Evolutionary conservation across 306 rosid genomes (phyloP).

Genomic region (Rosa rugosa): DNA sequence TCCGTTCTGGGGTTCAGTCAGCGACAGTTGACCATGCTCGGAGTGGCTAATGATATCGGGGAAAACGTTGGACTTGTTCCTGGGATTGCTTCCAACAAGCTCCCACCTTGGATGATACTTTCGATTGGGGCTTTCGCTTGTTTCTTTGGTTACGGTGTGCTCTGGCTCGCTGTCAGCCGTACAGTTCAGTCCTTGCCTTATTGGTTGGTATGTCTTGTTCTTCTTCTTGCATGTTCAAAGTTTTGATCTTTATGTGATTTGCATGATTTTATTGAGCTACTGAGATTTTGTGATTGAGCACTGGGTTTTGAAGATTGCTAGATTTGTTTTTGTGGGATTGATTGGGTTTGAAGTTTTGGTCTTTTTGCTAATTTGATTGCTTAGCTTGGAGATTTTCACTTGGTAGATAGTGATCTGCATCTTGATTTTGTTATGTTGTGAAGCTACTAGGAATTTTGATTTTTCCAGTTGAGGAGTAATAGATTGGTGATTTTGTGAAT

Average conservation of each 20-base stretch:
- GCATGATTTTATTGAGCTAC: background rate
- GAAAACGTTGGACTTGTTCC: slow-evolving; percentile 81
- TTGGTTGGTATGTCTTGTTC: slow-evolving; percentile 47
- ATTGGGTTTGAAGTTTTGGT: background rate
- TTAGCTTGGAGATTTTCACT: background rate
- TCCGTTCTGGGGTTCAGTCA: slow-evolving; percentile 71
- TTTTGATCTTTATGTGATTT: background rate
- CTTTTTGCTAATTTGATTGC: background rate
- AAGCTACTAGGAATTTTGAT: background rate
- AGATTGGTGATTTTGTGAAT: background rate
- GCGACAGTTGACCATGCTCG: slow-evolving; percentile 63
- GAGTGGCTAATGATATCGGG: slow-evolving; percentile 79
- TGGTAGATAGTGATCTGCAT: background rate
- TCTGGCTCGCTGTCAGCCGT: slow-evolving; percentile 55
- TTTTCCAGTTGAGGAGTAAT: background rate
- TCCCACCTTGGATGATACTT: slow-evolving; percentile 75
- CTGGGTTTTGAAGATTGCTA: background rate
- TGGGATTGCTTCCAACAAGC: slow-evolving; percentile 65
- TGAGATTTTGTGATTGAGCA: background rate
- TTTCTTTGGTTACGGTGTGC: slow-evolving; percentile 59
- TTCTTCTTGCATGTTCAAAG: background rate
- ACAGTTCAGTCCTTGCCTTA: slow-evolving; percentile 51
- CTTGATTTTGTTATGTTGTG: background rate
- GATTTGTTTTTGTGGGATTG: background rate
- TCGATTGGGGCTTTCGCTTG: slow-evolving; percentile 54